Conservation (phyloP, 106 monocot species). For the Triglochin maritima region DNA sequence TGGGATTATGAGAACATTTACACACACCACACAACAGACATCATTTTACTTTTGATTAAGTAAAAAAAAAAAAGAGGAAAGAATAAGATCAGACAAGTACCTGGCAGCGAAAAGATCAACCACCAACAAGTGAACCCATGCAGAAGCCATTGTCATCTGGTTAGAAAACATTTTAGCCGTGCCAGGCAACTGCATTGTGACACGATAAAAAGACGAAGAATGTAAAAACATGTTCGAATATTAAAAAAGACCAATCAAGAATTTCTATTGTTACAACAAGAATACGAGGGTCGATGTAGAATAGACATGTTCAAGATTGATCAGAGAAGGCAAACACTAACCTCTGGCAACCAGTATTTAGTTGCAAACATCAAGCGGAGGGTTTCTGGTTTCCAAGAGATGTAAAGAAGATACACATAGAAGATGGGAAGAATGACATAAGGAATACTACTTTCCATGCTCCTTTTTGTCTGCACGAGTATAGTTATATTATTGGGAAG, state of each 20-base stretch:
- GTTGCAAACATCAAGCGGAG: conserved; percentile 62
- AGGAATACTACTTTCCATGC: conserved; percentile 65
- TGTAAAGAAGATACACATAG: conserved; percentile 73
- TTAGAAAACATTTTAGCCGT: conserved; percentile 29
- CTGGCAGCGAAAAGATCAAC: conserved; percentile 42
- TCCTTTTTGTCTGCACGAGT: conserved; percentile 46
- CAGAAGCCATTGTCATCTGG: conserved; percentile 37
- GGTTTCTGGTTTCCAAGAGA: conserved; percentile 83
- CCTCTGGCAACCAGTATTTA: conserved; percentile 92
- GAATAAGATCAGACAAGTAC: conserved; percentile 2
- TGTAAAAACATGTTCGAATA: no score
- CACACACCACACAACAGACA: not conserved
- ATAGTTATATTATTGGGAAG: no score
- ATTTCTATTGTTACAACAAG: no score
- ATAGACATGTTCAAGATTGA: no score
- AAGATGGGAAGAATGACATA: conserved; percentile 57
- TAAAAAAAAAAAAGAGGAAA: no score
- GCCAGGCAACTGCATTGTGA: conserved; percentile 22
- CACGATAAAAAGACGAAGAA: no score
- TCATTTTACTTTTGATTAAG: not conserved
- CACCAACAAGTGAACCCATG: conserved; percentile 33
- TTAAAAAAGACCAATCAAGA: no score
- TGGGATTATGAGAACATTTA: no score
- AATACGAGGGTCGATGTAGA: no score
- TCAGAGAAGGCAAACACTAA: conserved; percentile 4